A percentile compares a stretch with the other conserved stretches of the same genome.
phyloP scores from a whole-genome alignment of 225 moss, liverwort and hornwort species.

The Physcomitrium patens region DNA sequence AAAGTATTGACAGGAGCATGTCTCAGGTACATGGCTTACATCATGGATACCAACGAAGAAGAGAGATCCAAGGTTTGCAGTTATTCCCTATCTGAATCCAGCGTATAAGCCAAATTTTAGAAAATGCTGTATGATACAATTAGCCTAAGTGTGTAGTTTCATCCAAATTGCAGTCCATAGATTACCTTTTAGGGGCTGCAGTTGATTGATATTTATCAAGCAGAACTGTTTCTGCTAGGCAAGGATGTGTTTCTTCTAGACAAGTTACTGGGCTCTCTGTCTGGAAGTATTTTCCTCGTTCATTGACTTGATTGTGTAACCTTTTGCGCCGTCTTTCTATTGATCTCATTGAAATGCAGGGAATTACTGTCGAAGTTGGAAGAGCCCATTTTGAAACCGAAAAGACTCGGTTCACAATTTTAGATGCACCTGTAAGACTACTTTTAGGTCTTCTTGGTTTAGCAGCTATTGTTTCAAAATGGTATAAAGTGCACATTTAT shows the following conservation, averaged over 20 bases:
- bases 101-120: background rate
- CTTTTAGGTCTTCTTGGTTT: background rate
- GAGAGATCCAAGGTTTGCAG: slow-evolving; percentile 85
- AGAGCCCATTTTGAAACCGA: slow-evolving; percentile 93
- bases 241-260: background rate
- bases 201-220: background rate
- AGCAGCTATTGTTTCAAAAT: background rate
- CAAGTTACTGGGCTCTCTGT: background rate
- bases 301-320: background rate
- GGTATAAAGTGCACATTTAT: too few relatives aligned
- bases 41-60: slow-evolving; percentile 99
- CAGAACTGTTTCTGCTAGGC: background rate
- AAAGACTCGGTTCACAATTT: slow-evolving; percentile 88
- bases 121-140: too few relatives aligned
- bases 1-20: slow-evolving; percentile 12
- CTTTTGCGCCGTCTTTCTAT: background rate
- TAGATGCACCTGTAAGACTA: slow-evolving; percentile 90
- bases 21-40: slow-evolving; percentile 97
- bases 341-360: slow-evolving; percentile 49
- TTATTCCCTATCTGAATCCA: background rate
- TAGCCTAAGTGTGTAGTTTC: too few relatives aligned
- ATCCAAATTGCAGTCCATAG: background rate
- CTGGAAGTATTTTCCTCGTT: background rate
- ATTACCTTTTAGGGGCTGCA: background rate
- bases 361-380: slow-evolving; percentile 97